Evolutionary conservation across 257 asterid species (phyloP), one percentile per base, ranked within the genome.

Genomic region (Ligustrum vulgare): DNA sequence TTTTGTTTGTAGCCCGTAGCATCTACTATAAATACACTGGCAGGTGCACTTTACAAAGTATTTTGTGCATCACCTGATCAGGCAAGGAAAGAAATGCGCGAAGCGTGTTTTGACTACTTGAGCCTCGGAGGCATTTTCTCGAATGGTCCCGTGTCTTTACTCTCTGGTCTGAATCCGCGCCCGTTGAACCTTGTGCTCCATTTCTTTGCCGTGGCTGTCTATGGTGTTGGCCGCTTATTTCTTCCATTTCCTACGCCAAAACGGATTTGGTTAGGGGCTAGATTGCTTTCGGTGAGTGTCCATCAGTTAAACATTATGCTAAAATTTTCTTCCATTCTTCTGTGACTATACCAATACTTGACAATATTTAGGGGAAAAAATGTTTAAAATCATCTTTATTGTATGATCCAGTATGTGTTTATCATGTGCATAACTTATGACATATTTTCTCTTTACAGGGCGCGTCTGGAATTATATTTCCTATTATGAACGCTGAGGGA

Each of bases 401-500:
- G 4, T 23, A n/a, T 2, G 12, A 56, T 37, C n/a, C 47, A 43
- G 23, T 39, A 4, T 10, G 5, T 37, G 18, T 69, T 39, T 18
- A 25, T 35, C 9, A 11, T 0, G n/a, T 45, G 54, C 54, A 13
- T 4, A 45, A 16, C 20, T 41, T 36, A 45, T 20, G 11, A 69
- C 11, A 0, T 45, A 13, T 54, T 70, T 11, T 45, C 5, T 22
- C 32, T 62, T 32, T 32, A 63, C 79, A 91, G 97, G 86, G 87
- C 31, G 94, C 93, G 37, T 82, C 90, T 74, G 91, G 89, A 76
- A 91, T 91, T 10, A 89, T 91, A 8, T 85, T 91, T 69, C 97
- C 97, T 7, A 87, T 91, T 37, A 89, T 91, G 68, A 87, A 72
- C 77, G 89, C 91, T 2, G 97, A 89, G 81, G 97, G 94, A 78